These are phyloP conservation scores for Quercus tomentella DNA, from an alignment of 331 rosid genomes.

Conservation along the genomic window DNA sequence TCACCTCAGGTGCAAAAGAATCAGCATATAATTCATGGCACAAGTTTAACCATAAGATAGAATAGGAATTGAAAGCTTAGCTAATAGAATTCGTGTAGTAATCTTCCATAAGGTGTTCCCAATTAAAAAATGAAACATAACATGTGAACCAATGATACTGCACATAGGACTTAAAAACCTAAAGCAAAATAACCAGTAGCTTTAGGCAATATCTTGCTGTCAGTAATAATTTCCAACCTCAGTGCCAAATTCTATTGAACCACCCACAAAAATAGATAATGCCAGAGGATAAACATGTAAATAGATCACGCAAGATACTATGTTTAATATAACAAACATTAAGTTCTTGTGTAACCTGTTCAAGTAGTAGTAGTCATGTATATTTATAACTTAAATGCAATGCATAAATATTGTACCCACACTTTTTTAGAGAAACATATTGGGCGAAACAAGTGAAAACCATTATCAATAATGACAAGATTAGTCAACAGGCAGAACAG, in stretches of 20 bases:
- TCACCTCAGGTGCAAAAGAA: background rate
- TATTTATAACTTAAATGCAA: too few relatives aligned
- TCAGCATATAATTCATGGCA: background rate
- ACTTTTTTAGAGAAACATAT: background rate
- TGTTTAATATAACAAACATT: background rate
- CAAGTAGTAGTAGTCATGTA: too few relatives aligned
- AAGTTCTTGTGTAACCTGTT: background rate
- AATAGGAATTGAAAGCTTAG: background rate
- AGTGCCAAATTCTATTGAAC: background rate
- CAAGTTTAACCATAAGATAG: background rate
- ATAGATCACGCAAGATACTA: background rate
- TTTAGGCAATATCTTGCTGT: background rate
- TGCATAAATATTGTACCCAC: background rate
- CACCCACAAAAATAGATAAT: background rate
- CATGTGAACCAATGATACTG: background rate
- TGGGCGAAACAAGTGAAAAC: background rate
- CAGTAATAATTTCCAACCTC: background rate
- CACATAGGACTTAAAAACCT: background rate
- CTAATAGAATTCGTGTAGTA: background rate
- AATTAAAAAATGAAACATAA: background rate
- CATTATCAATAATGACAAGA: background rate
- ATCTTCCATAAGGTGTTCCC: background rate
- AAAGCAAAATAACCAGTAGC: too few relatives aligned
- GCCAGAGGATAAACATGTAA: too few relatives aligned
- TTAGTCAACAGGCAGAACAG: background rate